phyloP scores from a whole-genome alignment of 1,284 basidiomycete genomes.

The Exsudoporus floridanus region DNA sequence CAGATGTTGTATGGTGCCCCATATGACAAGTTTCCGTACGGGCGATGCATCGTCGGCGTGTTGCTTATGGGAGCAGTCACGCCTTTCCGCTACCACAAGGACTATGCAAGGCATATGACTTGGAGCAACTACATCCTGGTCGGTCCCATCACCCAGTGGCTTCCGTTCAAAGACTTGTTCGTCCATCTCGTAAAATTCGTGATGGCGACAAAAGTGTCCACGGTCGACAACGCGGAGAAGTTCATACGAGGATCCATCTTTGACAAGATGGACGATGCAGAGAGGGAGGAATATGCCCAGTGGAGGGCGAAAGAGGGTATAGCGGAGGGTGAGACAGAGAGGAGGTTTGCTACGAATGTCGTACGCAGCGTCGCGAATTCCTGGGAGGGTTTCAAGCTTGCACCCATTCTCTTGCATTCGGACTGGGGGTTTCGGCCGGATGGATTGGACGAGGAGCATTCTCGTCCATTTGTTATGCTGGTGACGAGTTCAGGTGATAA shows the following conservation, averaged over 20 bases:
- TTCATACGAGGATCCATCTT: slow-evolving; percentile 42
- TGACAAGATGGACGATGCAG: slow-evolving; percentile 43
- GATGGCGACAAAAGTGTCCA: slow-evolving; percentile 40
- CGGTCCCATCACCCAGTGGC: slow-evolving; percentile 44
- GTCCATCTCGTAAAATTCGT: slow-evolving; percentile 34
- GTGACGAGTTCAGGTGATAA: slow-evolving; percentile 42
- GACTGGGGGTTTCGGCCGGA: slow-evolving; percentile 54
- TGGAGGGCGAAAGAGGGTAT: slow-evolving; percentile 45
- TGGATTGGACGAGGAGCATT: slow-evolving; percentile 45
- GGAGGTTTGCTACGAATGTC: slow-evolving; percentile 42
- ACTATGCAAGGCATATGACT: slow-evolving; percentile 44
- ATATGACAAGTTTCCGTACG: slow-evolving; percentile 51
- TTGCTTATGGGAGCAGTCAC: slow-evolving; percentile 48
- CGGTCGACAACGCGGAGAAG: slow-evolving; percentile 41
- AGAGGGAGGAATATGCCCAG: slow-evolving; percentile 39
- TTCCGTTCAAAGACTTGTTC: slow-evolving; percentile 42
- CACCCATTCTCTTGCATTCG: slow-evolving; percentile 45
- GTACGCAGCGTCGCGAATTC: slow-evolving; percentile 47
- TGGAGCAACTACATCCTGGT: slow-evolving; percentile 47
- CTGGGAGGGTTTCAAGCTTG: slow-evolving; percentile 54
- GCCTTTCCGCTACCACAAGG: slow-evolving; percentile 47
- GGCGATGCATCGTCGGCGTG: slow-evolving; percentile 45
- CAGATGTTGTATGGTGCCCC: slow-evolving; percentile 57
- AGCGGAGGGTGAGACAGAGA: slow-evolving; percentile 44
- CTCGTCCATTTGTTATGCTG: slow-evolving; percentile 45